Evolutionary conservation across 192 early-diverging fungal species (phyloP), one percentile per base, ranked within the genome.

Genomic region (Dissophora globulifera): DNA sequence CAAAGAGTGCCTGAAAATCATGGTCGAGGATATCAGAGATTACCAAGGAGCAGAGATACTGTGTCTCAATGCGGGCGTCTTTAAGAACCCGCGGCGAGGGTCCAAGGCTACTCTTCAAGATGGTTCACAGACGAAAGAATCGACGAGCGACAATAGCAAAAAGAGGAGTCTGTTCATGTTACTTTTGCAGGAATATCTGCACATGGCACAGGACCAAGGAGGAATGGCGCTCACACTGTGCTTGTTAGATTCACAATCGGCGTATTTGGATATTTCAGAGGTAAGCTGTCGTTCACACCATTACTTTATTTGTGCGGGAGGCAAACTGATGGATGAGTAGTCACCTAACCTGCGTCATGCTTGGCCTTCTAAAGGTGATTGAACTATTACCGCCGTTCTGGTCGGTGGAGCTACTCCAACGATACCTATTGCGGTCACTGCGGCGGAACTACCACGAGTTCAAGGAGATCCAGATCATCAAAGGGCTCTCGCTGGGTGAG

Each of bases 11-110:
- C 62, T 88, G 7, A 22, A 67, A 49, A 78, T 82, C 26, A 60
- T 88, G 62, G 81, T 83, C 10, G 49, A 80, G 42, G 71, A 78
- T 15, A 25, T 86, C 33, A 75, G 61, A n/a, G 87, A 88, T 52
- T 86, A 81, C 76, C 58, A 78, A 30, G 87, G 82, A 30, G 85
- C 79, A 16, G 87, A 88, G 49, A 69, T 76, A 25, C 84, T 82
- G 50, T 88, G 87, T 54, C 65, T 85, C 11, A 81, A 81, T 19
- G 71, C 66, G 50, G 87, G 87, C 45, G 78, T 27, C 69, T 79
- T 62, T 66, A 67, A 45, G 59, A 82, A 3, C 29, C 58, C 35
- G 29, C 52, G 16, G 43, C 53, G 26, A 58, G 55, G 15, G 41
- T 49, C 41, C n/a, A 80, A 47, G 19, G 19, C 19, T 40, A 16